Base-by-base conservation (phyloP, 2,329 filamentous ascomycete species). In the Cytospora mali region DNA sequence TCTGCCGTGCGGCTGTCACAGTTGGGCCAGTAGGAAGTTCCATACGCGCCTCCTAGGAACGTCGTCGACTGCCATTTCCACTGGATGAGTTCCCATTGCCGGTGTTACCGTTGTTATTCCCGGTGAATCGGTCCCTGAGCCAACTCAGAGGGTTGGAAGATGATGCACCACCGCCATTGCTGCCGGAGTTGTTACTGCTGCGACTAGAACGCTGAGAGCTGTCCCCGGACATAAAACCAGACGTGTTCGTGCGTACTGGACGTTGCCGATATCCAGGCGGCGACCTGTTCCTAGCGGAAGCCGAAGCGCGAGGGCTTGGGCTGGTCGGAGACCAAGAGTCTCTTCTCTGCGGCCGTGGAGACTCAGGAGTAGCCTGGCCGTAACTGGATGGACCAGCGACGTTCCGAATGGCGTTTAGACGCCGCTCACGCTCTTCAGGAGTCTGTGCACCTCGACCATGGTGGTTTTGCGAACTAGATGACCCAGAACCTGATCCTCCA, bases 361-460 rank as follows among this genome's bases (percentile, higher is more conserved):
- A 53, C 14, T 56, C 53, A 6, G 61, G 25, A 2, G 31, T 18
- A 13, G 55, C 23, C 25, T 52, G 57, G 16, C 48, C 52, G 23
- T 59, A 60, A 46, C 52, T 62, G 16, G 62, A 55, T 48, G 57
- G 39, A 2, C 48, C 66, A 27, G 61, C 64, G n/a, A 66, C 21
- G 18, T 64, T 69, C 21, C 70, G 68, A 53, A 74, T 71, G 0
- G 68, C 59, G 28, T 69, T 67, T 6, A 73, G 66, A 1, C 72
- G 69, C 6, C 54, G 50, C 42, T 49, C 55, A 21, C 49, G 50
- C 31, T 71, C 67, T 48, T 65, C 58, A 4, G 52, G 58, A 35
- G 48, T 68, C 11, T 66, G 68, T 9, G 35, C 31, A 23, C 23
- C 14, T 48, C 66, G 52, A 11, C 25, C 28, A 6, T 64, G 60